These are phyloP conservation scores for Astrephomene gubernaculifera DNA, from an alignment of 139 green algal genomes.

Conservation along the genomic window DNA sequence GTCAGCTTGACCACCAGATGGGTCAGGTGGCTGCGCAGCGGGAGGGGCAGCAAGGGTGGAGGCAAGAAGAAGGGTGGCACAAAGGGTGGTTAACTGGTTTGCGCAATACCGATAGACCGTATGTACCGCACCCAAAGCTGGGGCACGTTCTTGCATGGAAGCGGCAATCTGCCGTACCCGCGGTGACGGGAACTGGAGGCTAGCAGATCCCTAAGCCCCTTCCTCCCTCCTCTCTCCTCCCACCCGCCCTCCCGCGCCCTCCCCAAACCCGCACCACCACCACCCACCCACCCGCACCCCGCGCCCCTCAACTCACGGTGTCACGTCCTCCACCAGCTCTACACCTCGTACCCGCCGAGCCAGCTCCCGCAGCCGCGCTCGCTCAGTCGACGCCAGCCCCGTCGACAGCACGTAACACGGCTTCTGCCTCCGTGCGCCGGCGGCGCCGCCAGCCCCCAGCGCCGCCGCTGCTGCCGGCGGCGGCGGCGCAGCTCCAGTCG, in stretches of 20 bases:
- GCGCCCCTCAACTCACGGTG: not conserved
- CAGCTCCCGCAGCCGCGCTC: not conserved
- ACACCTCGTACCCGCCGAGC: not conserved
- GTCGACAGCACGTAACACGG: not conserved
- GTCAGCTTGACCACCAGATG: slow-evolving; percentile 23
- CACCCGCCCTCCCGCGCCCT: no score
- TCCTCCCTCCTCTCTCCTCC: no score
- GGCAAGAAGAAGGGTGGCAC: no score
- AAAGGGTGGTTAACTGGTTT: no score
- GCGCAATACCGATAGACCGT: no score
- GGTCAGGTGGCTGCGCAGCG: not conserved
- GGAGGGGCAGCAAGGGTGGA: no score
- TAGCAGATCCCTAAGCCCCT: no score
- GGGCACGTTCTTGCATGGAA: no score
- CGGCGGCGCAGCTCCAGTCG: not conserved
- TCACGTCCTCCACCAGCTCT: slow-evolving; percentile 12
- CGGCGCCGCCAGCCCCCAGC: not conserved
- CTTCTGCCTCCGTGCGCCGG: not conserved
- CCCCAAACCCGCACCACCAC: no score
- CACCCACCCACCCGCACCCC: not conserved
- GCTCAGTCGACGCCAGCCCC: not conserved
- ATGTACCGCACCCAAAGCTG: no score
- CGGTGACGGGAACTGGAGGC: no score
- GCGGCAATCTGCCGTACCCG: no score
- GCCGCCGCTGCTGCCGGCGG: not conserved